These are phyloP conservation scores for Escallonia rubra DNA, from an alignment of 129 eudicot species.

Conservation along the genomic window DNA sequence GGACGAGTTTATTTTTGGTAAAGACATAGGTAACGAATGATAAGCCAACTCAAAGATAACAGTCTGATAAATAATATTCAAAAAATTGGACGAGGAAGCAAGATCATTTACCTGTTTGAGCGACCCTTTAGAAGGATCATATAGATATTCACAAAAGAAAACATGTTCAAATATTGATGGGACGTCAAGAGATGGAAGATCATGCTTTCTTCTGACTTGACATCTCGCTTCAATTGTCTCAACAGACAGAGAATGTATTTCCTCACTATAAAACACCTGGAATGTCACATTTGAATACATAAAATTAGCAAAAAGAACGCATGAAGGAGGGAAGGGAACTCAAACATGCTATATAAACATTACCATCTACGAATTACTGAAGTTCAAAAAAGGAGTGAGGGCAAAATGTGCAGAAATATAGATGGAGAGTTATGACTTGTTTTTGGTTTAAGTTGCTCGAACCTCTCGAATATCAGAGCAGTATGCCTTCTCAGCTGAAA, in stretches of 20 bases:
- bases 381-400: neutral
- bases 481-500: constrained; percentile 85
- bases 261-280: constrained; percentile 66
- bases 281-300: neutral
- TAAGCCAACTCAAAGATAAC: neutral
- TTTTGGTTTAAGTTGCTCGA: neutral
- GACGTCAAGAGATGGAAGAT: constrained; percentile 28
- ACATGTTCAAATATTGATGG: constrained; percentile 43
- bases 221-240: constrained; percentile 53
- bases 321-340: too few species aligned
- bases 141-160: constrained; percentile 57
- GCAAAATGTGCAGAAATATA: neutral
- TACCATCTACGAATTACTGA: neutral
- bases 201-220: constrained; percentile 48
- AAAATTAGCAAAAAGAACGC: neutral
- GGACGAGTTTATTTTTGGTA: neutral
- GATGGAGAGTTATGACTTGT: neutral
- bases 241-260: constrained; percentile 26
- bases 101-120: constrained; percentile 38
- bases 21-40: neutral
- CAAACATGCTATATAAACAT: neutral
- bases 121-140: constrained; percentile 51
- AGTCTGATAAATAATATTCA: too few species aligned
- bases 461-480: constrained; percentile 93
- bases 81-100: neutral